Evolutionary conservation across 331 rosid species (phyloP).

Genomic region (Saraca asoca): DNA sequence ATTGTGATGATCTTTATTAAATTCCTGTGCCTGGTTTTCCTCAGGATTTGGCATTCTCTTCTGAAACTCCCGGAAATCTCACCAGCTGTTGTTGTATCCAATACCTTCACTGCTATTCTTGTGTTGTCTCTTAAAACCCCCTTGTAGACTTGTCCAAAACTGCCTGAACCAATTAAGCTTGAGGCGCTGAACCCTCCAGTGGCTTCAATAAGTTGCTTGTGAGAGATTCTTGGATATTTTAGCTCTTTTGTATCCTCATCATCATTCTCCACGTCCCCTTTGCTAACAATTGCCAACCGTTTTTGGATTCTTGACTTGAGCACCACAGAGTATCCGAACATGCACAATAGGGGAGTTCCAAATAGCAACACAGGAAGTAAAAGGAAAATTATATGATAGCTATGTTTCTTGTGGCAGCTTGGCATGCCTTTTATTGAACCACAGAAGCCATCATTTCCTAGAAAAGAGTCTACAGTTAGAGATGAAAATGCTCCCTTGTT

Average conservation of each 20-base stretch:
- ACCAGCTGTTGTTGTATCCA: slow-evolving; percentile 46
- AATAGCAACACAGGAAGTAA: slow-evolving; percentile 52
- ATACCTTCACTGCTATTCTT: slow-evolving; percentile 79
- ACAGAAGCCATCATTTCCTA: slow-evolving; percentile 63
- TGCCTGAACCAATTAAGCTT: slow-evolving; percentile 73
- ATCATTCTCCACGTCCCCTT: slow-evolving; percentile 40
- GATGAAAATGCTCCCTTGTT: slow-evolving; percentile 65
- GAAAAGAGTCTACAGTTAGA: slow-evolving; percentile 60
- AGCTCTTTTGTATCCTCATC: slow-evolving; percentile 53
- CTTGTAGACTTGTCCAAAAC: slow-evolving; percentile 80
- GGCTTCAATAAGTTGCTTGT: slow-evolving; percentile 66
- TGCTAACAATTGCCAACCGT: slow-evolving; percentile 26
- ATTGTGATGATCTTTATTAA: slow-evolving; percentile 76
- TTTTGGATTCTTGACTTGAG: slow-evolving; percentile 46
- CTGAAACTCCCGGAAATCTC: slow-evolving; percentile 73
- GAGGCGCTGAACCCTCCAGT: slow-evolving; percentile 75
- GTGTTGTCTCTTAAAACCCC: slow-evolving; percentile 73
- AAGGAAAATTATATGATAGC: slow-evolving; percentile 45
- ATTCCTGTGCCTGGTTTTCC: slow-evolving; percentile 74
- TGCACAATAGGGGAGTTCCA: slow-evolving; percentile 51
- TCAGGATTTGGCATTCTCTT: slow-evolving; percentile 77
- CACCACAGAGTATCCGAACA: slow-evolving; percentile 41
- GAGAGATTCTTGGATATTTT: slow-evolving; percentile 73
- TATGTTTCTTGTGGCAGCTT: slow-evolving; percentile 52
- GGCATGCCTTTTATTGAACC: slow-evolving; percentile 68